Percentiles rank a stretch among this genome's conserved stretches.
These are phyloP conservation scores for Anthracocystis panici-leucophaei DNA, from an alignment of 1,284 basidiomycete genomes.

Conservation along the genomic window DNA sequence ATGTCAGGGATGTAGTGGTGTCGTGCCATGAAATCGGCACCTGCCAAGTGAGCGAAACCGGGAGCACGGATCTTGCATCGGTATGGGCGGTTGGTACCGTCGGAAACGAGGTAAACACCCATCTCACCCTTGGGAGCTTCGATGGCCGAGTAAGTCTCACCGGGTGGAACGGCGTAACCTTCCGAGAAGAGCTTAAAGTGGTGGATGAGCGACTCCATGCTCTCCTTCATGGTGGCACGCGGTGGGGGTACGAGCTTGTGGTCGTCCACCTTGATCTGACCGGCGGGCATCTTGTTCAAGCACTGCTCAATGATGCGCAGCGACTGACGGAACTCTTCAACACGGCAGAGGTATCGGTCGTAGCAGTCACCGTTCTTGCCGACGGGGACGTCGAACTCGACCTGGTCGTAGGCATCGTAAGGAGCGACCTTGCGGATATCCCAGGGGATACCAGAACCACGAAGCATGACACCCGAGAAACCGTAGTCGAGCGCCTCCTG, in stretches of 20 bases:
- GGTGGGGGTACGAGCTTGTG: slow-evolving; percentile 98
- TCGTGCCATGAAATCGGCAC: slow-evolving; percentile 66
- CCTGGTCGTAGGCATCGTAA: slow-evolving; percentile 97
- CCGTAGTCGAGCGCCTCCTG: slow-evolving; percentile 92
- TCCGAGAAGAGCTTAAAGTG: slow-evolving; percentile 98
- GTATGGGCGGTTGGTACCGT: slow-evolving; percentile 69
- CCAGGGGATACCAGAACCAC: slow-evolving; percentile 94
- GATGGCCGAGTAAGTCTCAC: slow-evolving; percentile 97
- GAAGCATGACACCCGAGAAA: slow-evolving; percentile 96
- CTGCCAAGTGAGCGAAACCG: slow-evolving; percentile 68
- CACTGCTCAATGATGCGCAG: slow-evolving; percentile 86
- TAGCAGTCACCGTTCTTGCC: slow-evolving; percentile 98
- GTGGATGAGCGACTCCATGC: slow-evolving; percentile 94
- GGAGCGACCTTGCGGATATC: slow-evolving; percentile 89
- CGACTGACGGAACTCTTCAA: slow-evolving; percentile 97
- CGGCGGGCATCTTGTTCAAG: slow-evolving; percentile 95
- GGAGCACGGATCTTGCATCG: slow-evolving; percentile 68
- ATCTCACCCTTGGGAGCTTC: slow-evolving; percentile 99
- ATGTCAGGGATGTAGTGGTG: slow-evolving; percentile 67
- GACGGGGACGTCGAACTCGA: slow-evolving; percentile 96
- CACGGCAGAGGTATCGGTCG: slow-evolving; percentile 92
- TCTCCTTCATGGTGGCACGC: slow-evolving; percentile 97
- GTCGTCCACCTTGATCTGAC: slow-evolving; percentile 94
- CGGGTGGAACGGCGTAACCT: slow-evolving; percentile 93
- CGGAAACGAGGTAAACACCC: slow-evolving; percentile 72